These are phyloP conservation scores for Knoxdaviesia proteae DNA, from an alignment of 2,329 filamentous ascomycete species.

Conservation along the genomic window DNA sequence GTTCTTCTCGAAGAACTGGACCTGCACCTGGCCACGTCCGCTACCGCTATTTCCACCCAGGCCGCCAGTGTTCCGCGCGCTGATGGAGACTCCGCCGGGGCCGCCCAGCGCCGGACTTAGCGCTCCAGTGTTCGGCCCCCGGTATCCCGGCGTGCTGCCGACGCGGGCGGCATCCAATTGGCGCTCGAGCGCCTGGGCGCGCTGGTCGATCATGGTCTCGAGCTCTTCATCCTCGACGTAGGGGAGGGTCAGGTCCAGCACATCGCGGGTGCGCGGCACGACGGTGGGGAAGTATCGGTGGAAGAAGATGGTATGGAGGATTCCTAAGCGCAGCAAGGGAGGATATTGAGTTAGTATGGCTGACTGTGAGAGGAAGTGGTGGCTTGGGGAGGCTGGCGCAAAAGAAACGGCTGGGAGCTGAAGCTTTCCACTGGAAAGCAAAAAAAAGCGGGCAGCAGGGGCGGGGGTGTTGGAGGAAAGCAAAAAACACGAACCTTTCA, in stretches of 20 bases:
- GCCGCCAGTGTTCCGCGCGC: no score
- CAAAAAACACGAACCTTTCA: slow-evolving; percentile 45
- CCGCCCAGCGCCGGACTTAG: not conserved
- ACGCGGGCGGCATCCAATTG: slow-evolving; percentile 45
- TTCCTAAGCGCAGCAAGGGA: slow-evolving; percentile 29
- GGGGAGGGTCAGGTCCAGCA: slow-evolving; percentile 77
- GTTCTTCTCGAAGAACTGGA: slow-evolving; percentile 91
- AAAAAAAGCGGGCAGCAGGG: slow-evolving; percentile 1
- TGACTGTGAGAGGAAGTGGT: no score
- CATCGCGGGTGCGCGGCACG: slow-evolving; percentile 62
- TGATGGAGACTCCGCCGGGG: not conserved
- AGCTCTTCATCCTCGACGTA: slow-evolving; percentile 79
- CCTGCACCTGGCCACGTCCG: slow-evolving; percentile 56
- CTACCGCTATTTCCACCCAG: slow-evolving; percentile 17
- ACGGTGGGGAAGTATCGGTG: slow-evolving; percentile 89
- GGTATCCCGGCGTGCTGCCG: slow-evolving; percentile 2
- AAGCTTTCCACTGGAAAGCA: not conserved
- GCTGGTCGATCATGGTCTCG: slow-evolving; percentile 81
- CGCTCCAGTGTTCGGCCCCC: slow-evolving; percentile 8
- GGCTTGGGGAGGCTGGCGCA: no score
- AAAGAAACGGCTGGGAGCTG: no score
- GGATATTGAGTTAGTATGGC: not conserved
- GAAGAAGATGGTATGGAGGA: slow-evolving; percentile 96
- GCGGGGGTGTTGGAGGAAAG: not conserved
- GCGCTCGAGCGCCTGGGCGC: slow-evolving; percentile 57